phyloP scores from a whole-genome alignment of 164 flowering plant genomes.

The Annona squamosa region DNA sequence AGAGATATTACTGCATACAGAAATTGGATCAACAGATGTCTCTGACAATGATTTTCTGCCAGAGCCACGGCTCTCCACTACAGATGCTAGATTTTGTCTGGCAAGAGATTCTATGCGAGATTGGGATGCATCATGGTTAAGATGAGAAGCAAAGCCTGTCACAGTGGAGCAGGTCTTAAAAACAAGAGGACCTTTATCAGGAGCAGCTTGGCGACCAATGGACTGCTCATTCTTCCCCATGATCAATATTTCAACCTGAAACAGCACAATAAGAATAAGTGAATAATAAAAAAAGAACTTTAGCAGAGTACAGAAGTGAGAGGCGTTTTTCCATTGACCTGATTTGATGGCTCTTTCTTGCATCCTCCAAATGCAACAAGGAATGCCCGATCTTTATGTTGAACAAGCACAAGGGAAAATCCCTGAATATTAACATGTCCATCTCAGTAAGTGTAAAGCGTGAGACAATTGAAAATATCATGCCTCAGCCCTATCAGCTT shows the following conservation, averaged over 20 bases:
- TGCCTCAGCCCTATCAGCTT: too few species aligned
- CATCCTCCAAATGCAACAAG: slow-evolving; percentile 94
- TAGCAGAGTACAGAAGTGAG: neutral
- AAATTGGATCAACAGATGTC: slow-evolving; percentile 37
- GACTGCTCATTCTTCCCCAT: slow-evolving; percentile 60
- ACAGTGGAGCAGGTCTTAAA: slow-evolving; percentile 42
- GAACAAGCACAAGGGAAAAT: slow-evolving; percentile 81
- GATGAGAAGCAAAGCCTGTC: slow-evolving; percentile 19
- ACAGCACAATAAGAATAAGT: neutral
- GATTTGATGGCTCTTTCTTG: slow-evolving; percentile 81
- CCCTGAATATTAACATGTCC: slow-evolving; percentile 42
- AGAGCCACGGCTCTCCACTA: slow-evolving; percentile 77
- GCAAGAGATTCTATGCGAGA: slow-evolving; percentile 41
- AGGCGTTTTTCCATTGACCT: slow-evolving; percentile 38
- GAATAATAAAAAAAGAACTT: neutral
- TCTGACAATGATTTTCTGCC: slow-evolving; percentile 85
- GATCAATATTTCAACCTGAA: slow-evolving; percentile 71
- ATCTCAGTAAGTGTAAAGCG: too few species aligned
- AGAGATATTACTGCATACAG: slow-evolving; percentile 53
- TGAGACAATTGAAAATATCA: too few species aligned
- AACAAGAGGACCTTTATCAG: slow-evolving; percentile 34
- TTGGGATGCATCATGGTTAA: slow-evolving; percentile 22
- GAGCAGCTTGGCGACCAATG: slow-evolving; percentile 33
- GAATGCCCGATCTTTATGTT: slow-evolving; percentile 76
- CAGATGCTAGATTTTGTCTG: slow-evolving; percentile 65